Percentiles rank a stretch among this genome's conserved stretches.
Conservation (phyloP, 1,284 basidiomycete species). For the Fistulina hepatica region DNA sequence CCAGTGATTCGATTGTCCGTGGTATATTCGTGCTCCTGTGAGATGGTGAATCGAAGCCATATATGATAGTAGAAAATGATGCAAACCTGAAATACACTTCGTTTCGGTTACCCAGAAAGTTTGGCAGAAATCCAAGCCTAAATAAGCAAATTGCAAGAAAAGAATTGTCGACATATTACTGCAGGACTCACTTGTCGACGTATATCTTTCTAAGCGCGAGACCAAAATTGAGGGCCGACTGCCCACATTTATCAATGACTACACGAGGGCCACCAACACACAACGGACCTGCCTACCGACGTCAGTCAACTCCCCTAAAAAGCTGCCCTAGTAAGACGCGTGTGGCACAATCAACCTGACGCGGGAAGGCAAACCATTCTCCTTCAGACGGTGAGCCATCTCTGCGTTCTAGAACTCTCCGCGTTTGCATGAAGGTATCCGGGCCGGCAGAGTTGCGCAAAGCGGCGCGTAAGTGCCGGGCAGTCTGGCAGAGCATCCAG, state of each 20-base stretch:
- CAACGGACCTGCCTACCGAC: slow-evolving; percentile 50
- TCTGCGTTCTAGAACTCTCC: slow-evolving; percentile 42
- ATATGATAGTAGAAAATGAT: background rate
- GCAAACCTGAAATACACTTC: slow-evolving; percentile 53
- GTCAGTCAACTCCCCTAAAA: slow-evolving; percentile 75
- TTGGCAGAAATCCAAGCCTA: slow-evolving; percentile 58
- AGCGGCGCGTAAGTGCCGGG: slow-evolving; percentile 41
- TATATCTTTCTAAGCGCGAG: slow-evolving; percentile 54
- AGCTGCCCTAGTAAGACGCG: too few relatives aligned
- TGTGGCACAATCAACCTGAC: background rate
- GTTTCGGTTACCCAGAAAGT: slow-evolving; percentile 34
- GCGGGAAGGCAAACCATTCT: slow-evolving; percentile 43
- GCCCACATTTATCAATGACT: slow-evolving; percentile 1
- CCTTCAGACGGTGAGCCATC: slow-evolving; percentile 45
- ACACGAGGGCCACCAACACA: slow-evolving; percentile 2
- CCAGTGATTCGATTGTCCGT: slow-evolving; percentile 67
- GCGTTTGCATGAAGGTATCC: slow-evolving; percentile 23
- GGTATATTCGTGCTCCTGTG: slow-evolving; percentile 55
- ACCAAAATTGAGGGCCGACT: slow-evolving; percentile 66
- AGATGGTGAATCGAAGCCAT: slow-evolving; percentile 1
- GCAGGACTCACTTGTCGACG: slow-evolving; percentile 44
- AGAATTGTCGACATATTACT: slow-evolving; percentile 1
- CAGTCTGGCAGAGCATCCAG: slow-evolving; percentile 59
- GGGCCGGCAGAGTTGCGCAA: too few relatives aligned
- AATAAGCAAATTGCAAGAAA: background rate